Percentiles rank a stretch among this genome's conserved stretches.
These are phyloP conservation scores for Acanthamoeba healyi DNA, from an alignment of 208 protist species.

Conservation along the genomic window DNA sequence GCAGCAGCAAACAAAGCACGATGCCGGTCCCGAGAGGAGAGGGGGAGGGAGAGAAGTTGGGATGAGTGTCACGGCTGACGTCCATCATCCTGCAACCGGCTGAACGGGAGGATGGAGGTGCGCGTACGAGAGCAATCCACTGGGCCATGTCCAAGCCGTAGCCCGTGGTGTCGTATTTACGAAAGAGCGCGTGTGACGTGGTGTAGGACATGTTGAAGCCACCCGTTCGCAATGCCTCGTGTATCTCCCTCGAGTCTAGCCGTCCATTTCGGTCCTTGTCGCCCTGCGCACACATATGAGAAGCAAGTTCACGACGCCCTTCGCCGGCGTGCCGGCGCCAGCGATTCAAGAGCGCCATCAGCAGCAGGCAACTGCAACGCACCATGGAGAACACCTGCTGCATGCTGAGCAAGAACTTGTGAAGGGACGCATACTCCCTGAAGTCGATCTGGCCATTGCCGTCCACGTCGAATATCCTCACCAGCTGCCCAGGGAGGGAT, in stretches of 20 bases:
- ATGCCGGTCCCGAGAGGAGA: not conserved
- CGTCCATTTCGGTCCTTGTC: conserved; percentile 72
- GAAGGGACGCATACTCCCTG: conserved; percentile 62
- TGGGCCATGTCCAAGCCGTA: conserved; percentile 70
- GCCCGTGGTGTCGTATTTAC: conserved; percentile 70
- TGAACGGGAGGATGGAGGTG: not conserved
- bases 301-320: not conserved
- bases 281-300: conserved; percentile 20
- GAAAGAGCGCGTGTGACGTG: conserved; percentile 22
- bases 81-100: too few relatives aligned
- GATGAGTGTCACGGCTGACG: not conserved
- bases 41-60: too few relatives aligned
- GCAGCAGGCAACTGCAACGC: not conserved
- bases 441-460: conserved; percentile 70
- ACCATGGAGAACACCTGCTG: conserved; percentile 70
- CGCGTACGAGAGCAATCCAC: conserved; percentile 44
- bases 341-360: too few relatives aligned
- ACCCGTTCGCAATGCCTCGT: conserved; percentile 47
- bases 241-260: conserved; percentile 66
- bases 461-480: conserved; percentile 69
- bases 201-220: conserved; percentile 67
- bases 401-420: conserved; percentile 75
- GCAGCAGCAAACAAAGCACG: not conserved
- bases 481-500: not conserved
- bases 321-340: too few relatives aligned